Conservation (phyloP, 129 eudicot species). For the Erigeron canadensis region DNA sequence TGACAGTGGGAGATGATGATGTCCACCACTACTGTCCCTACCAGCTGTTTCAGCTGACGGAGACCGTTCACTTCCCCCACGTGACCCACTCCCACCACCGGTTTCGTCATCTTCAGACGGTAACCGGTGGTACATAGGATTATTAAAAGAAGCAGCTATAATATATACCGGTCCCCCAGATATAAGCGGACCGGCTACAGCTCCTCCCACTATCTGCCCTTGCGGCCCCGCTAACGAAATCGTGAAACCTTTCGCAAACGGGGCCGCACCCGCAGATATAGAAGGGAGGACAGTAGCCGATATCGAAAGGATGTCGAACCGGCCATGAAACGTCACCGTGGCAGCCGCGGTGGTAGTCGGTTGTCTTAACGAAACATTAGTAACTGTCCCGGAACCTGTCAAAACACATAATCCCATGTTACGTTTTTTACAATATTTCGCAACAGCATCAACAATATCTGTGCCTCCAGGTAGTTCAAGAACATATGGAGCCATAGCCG, state of each 20-base stretch:
- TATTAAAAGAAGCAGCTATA: constrained; percentile 59
- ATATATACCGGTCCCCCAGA: constrained; percentile 62
- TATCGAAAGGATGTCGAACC: constrained; percentile 28
- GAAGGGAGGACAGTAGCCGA: constrained; percentile 39
- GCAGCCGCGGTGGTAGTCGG: constrained; percentile 55
- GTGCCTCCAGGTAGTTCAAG: constrained; percentile 58
- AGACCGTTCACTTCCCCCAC: constrained; percentile 24
- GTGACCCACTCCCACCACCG: constrained; percentile 32
- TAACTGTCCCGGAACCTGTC: constrained; percentile 58
- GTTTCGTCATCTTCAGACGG: constrained; percentile 41
- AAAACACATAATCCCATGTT: constrained; percentile 50
- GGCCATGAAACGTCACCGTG: constrained; percentile 75
- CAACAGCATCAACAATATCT: constrained; percentile 44
- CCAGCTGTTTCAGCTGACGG: constrained; percentile 32
- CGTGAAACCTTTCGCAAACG: constrained; percentile 44
- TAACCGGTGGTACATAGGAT: constrained; percentile 54
- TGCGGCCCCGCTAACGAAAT: constrained; percentile 70
- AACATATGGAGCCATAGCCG: constrained; percentile 60
- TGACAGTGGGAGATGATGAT: constrained; percentile 19
- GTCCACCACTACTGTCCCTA: constrained; percentile 26
- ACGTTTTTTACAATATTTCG: constrained; percentile 41
- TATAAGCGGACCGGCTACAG: constrained; percentile 52
- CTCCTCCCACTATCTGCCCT: constrained; percentile 78
- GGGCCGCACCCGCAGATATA: constrained; percentile 5
- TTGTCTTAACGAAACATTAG: constrained; percentile 62